Conservation (phyloP, 2,329 filamentous ascomycete genomes). For the Xylariales sp. region DNA sequence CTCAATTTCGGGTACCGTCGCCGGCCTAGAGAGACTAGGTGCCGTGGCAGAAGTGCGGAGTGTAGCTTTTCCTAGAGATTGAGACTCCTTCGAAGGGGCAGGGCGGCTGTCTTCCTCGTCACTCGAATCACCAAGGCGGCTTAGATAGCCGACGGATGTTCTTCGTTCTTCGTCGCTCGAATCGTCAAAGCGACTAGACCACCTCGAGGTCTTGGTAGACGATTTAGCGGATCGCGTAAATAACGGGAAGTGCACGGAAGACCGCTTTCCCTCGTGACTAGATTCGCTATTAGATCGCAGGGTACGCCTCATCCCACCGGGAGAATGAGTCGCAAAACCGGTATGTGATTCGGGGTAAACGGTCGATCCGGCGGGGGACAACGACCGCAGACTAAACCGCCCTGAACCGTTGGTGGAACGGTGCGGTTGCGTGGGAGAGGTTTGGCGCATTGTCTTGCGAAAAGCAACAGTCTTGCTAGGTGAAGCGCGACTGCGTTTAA, state of each 20-base stretch:
- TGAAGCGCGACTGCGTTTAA: conserved; percentile 71
- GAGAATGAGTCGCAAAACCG: conserved; percentile 54
- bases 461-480: conserved; percentile 67
- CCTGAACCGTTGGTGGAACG: conserved; percentile 59
- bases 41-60: conserved; percentile 48
- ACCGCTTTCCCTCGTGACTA: conserved; percentile 51
- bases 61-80: conserved; percentile 47
- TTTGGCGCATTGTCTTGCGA: conserved; percentile 77
- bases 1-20: conserved; percentile 63
- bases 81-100: conserved; percentile 47
- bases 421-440: conserved; percentile 52
- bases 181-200: conserved; percentile 66
- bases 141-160: conserved; percentile 56
- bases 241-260: conserved; percentile 56
- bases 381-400: conserved; percentile 76
- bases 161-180: conserved; percentile 71
- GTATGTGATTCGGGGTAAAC: conserved; percentile 59
- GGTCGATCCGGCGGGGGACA: conserved; percentile 73
- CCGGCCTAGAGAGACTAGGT: conserved; percentile 64
- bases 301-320: conserved; percentile 57
- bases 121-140: conserved; percentile 78
- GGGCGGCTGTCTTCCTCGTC: conserved; percentile 66
- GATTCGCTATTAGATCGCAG: conserved; percentile 56
- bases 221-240: conserved; percentile 57
- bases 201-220: conserved; percentile 40